Evolutionary conservation across 2,329 filamentous ascomycete genomes (phyloP).

Genomic region (Exophiala spinifera): DNA sequence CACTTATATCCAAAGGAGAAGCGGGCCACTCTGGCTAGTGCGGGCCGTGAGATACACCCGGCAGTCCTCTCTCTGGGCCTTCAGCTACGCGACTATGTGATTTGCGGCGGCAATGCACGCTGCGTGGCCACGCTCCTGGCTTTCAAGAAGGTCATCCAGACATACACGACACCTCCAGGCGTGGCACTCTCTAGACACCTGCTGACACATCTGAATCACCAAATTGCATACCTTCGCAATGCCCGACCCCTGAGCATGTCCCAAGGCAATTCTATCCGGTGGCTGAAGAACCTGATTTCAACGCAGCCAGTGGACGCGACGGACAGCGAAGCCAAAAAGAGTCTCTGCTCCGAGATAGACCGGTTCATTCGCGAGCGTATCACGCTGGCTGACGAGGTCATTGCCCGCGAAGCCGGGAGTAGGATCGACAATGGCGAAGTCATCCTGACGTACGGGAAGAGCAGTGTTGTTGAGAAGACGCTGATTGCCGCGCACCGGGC

Average conservation of each 20-base stretch:
- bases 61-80: conserved; percentile 80
- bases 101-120: conserved; percentile 85
- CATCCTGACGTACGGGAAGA: conserved; percentile 82
- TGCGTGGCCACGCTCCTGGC: conserved; percentile 83
- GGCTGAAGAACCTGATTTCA: conserved; percentile 88
- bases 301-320: conserved; percentile 83
- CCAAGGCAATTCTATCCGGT: conserved; percentile 94
- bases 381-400: conserved; percentile 79
- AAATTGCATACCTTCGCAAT: conserved; percentile 91
- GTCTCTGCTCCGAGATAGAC: conserved; percentile 78
- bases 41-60: conserved; percentile 74
- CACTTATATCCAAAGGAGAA: conserved; percentile 76
- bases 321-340: conserved; percentile 76
- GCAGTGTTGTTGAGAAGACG: conserved; percentile 79
- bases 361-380: conserved; percentile 88
- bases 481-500: conserved; percentile 62
- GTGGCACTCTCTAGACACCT: conserved; percentile 87
- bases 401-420: conserved; percentile 69
- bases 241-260: conserved; percentile 86
- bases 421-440: conserved; percentile 78
- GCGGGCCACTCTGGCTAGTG: conserved; percentile 60
- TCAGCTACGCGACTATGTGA: conserved; percentile 82
- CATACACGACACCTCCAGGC: conserved; percentile 84
- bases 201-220: conserved; percentile 85
- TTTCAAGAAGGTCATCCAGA: conserved; percentile 90